Evolutionary conservation across 495 filamentous ascomycete species (phyloP), one percentile per base, ranked within the genome.

Genomic region (Trichocladium antarcticum): DNA sequence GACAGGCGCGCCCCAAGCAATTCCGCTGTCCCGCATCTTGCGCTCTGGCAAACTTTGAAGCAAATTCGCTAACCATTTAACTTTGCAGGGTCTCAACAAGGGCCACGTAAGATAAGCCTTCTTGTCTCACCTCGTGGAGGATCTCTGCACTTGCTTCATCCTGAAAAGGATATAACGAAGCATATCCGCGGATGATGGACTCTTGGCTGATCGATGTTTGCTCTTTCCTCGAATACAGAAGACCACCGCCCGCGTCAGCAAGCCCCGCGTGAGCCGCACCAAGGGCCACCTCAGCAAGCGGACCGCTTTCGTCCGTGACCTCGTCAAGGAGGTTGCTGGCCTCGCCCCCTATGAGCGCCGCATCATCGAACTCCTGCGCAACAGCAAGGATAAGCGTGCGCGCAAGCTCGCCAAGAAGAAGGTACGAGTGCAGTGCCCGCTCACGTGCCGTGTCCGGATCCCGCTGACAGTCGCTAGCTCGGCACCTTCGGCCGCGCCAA

Each of bases 361-460:
- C 64, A 85, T 98, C 67, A 94, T 97, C 71, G 93, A 98, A 81
- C 78, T 98, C 60, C 83, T 98, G 70, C 87, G 92, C 61, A 98
- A 97, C 81, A 82, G 82, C 77, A 95, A 95, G 77, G 92, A 98
- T 73, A 98, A 98, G 85, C 87, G 92, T 73, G 92, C 92, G 53
- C 79, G 92, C 57, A 97, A 97, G 82, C 84, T 98, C 65, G 93
- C 92, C 57, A 98, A 98, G 90, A 97, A 96, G 85, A 80, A 90
- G 73, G 57, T 59, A 54, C 19, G 86, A 87, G 79, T 54, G 76
- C 80, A 41, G 51, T 49, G 24, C 24, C 28, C 16, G 34, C 20
- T 29, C 43, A 9, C 6, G 6, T 1, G 0, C 16, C 19, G 0
- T 17, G n/a, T 38, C 21, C n/a, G 22, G 6, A 40, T 27, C 37